Conservation (phyloP, 805 yeast genomes). For the Sungouiella blattae region DNA sequence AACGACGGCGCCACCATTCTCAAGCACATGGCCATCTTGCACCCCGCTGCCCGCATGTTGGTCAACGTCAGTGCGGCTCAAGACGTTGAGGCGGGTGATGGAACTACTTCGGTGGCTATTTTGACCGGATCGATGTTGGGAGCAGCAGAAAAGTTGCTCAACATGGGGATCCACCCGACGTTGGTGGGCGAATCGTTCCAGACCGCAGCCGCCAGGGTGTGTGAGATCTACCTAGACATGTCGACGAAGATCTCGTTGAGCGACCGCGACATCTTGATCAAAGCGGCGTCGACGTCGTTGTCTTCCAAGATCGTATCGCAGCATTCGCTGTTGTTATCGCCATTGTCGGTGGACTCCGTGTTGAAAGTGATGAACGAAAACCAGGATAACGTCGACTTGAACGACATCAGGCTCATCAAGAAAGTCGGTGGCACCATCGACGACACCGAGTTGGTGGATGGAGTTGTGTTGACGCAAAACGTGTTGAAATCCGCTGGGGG, state of each 20-base stretch:
- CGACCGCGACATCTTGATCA: slow-evolving; percentile 78
- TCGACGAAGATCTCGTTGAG: slow-evolving; percentile 71
- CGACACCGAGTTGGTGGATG: slow-evolving; percentile 89
- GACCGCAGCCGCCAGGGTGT: slow-evolving; percentile 79
- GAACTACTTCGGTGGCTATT: slow-evolving; percentile 96
- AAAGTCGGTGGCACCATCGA: slow-evolving; percentile 98
- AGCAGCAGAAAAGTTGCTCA: slow-evolving; percentile 88
- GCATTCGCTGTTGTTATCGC: slow-evolving; percentile 79
- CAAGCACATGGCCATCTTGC: slow-evolving; percentile 96
- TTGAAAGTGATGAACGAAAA: slow-evolving; percentile 64
- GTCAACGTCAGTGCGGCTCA: slow-evolving; percentile 97
- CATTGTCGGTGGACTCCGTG: slow-evolving; percentile 92
- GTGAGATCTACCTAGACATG: slow-evolving; percentile 81
- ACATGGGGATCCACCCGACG: slow-evolving; percentile 93
- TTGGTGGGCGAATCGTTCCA: slow-evolving; percentile 91
- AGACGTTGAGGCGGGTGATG: slow-evolving; percentile 99
- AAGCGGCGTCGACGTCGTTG: slow-evolving; percentile 93
- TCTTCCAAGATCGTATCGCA: slow-evolving; percentile 96
- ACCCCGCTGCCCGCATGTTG: slow-evolving; percentile 96
- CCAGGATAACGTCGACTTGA: slow-evolving; percentile 72
- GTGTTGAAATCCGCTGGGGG: slow-evolving; percentile 92
- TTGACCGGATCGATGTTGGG: slow-evolving; percentile 90
- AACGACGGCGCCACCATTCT: slow-evolving; percentile 98
- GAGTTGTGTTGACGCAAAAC: slow-evolving; percentile 89
- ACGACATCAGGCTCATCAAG: slow-evolving; percentile 84